Evolutionary conservation across 2,329 filamentous ascomycete genomes (phyloP).

Genomic region (Escovopsis sp.): DNA sequence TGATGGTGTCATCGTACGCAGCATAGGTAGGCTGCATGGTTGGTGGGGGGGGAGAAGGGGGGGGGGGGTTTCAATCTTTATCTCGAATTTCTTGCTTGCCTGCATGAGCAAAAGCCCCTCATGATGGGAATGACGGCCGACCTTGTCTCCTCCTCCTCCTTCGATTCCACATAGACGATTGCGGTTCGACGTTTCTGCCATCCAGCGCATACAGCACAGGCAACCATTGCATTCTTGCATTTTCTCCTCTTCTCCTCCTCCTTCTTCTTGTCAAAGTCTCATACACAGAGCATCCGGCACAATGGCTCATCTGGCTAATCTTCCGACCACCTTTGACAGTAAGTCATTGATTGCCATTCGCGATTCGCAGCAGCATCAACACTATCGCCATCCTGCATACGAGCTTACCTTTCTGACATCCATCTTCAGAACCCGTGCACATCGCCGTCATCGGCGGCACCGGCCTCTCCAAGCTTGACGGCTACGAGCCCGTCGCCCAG

Average conservation of each 20-base stretch:
- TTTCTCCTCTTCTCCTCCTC: not conserved
- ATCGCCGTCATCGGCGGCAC: conserved; percentile 92
- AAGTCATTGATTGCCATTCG: conserved; percentile 12
- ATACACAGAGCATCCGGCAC: conserved; percentile 4
- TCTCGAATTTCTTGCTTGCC: too few species aligned
- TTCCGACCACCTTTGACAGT: conserved; percentile 47
- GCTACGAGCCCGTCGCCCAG: conserved; percentile 71
- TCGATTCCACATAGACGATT: too few species aligned
- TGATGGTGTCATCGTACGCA: too few species aligned
- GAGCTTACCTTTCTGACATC: not conserved
- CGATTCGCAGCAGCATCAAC: not conserved
- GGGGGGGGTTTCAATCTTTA: too few species aligned
- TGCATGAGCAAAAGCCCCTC: too few species aligned
- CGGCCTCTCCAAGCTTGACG: conserved; percentile 72
- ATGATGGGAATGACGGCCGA: too few species aligned
- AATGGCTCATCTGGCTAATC: conserved; percentile 39
- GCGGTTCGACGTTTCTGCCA: too few species aligned
- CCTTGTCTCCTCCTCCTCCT: too few species aligned
- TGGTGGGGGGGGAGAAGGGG: too few species aligned
- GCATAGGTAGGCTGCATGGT: too few species aligned
- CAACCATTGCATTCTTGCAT: not conserved
- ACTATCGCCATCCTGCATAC: not conserved
- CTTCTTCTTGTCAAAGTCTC: not conserved
- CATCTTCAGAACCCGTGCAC: conserved; percentile 45
- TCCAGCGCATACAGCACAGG: too few species aligned